These are phyloP conservation scores for Starmerella stigmatis DNA, from an alignment of 805 yeast genomes.

Conservation along the genomic window DNA sequence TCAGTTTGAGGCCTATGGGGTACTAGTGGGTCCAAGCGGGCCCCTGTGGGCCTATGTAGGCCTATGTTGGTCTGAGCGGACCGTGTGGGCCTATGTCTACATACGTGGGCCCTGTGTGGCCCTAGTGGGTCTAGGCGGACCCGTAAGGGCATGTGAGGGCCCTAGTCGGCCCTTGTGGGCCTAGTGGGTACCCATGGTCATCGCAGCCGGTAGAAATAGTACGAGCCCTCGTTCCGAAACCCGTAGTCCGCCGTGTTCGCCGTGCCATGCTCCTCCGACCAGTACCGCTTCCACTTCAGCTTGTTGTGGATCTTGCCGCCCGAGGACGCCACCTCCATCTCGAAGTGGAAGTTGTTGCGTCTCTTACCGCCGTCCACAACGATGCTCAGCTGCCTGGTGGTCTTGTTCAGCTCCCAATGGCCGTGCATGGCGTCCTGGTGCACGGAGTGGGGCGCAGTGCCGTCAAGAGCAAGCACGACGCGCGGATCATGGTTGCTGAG, in stretches of 20 bases:
- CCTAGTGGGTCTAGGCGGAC: too few species aligned
- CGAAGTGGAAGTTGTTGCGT: conserved; percentile 50
- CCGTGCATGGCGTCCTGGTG: conserved; percentile 17
- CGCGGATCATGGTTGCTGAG: conserved; percentile 65
- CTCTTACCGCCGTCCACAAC: conserved; percentile 40
- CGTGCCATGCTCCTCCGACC: conserved; percentile 45
- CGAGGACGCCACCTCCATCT: conserved; percentile 50
- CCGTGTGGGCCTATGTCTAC: too few species aligned
- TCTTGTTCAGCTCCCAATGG: conserved; percentile 48
- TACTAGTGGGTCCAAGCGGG: too few species aligned
- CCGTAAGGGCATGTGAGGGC: too few species aligned
- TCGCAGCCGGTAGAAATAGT: conserved; percentile 45
- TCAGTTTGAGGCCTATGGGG: too few species aligned
- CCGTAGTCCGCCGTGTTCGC: conserved; percentile 47
- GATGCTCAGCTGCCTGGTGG: conserved; percentile 42
- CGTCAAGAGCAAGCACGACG: conserved; percentile 40
- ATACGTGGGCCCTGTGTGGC: too few species aligned
- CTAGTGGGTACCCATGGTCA: too few species aligned
- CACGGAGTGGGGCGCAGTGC: not conserved
- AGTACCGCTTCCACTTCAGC: conserved; percentile 59
- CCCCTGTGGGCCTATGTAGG: too few species aligned
- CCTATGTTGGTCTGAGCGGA: too few species aligned
- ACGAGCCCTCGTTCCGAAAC: conserved; percentile 64
- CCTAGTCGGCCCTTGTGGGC: too few species aligned
- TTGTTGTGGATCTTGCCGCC: conserved; percentile 60